A percentile compares a stretch with the other conserved stretches of the same genome.
Conservation (phyloP, 2,329 filamentous ascomycete genomes). For the Rhinocladiella mackenziei region DNA sequence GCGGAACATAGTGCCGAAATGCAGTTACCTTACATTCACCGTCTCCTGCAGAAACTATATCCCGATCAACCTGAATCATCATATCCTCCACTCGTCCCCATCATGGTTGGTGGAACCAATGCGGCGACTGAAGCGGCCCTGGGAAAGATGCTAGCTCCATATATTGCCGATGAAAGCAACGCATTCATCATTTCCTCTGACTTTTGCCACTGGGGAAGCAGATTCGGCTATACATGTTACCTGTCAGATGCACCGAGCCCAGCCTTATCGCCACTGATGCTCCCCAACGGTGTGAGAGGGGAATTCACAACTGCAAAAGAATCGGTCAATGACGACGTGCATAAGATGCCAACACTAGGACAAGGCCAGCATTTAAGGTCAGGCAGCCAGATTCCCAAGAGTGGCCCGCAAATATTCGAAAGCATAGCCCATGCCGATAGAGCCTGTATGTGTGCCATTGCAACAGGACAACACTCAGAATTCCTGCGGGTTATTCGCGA, state of each 20-base stretch:
- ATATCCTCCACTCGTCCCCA: slow-evolving; percentile 74
- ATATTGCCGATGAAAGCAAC: slow-evolving; percentile 66
- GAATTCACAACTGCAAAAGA: slow-evolving; percentile 24
- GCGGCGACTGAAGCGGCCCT: slow-evolving; percentile 62
- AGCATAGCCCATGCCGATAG: slow-evolving; percentile 78
- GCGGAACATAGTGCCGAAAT: slow-evolving; percentile 93
- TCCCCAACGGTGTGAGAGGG: slow-evolving; percentile 29
- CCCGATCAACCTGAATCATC: slow-evolving; percentile 48
- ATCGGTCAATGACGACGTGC: slow-evolving; percentile 30
- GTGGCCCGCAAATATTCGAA: slow-evolving; percentile 64
- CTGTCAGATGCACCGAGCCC: slow-evolving; percentile 48
- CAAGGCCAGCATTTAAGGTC: slow-evolving; percentile 23
- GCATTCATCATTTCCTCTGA: slow-evolving; percentile 89
- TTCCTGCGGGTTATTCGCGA: slow-evolving; percentile 66
- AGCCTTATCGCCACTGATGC: slow-evolving; percentile 43
- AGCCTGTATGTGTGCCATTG: slow-evolving; percentile 77
- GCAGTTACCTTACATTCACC: slow-evolving; percentile 91
- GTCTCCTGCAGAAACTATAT: slow-evolving; percentile 58
- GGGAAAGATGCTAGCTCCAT: slow-evolving; percentile 69
- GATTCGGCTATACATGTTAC: slow-evolving; percentile 83
- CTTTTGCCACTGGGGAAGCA: slow-evolving; percentile 90
- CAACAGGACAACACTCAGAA: slow-evolving; percentile 64
- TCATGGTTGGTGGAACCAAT: slow-evolving; percentile 76
- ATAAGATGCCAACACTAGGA: slow-evolving; percentile 26
- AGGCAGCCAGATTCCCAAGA: slow-evolving; percentile 15